Evolutionary conservation across 805 yeast genomes (phyloP).

Genomic region (Suhomyces xylopsoci): DNA sequence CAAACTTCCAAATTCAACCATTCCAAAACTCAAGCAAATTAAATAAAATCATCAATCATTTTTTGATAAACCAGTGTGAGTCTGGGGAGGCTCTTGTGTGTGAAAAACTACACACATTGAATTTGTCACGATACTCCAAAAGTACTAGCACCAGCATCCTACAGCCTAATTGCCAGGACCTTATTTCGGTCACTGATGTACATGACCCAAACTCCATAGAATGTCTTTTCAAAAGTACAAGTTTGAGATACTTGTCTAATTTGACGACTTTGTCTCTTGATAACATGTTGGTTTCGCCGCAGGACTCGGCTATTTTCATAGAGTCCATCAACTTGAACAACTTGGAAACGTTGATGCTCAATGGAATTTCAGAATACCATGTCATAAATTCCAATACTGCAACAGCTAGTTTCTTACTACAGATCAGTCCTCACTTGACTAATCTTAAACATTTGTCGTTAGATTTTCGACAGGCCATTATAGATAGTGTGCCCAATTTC

Average conservation of each 20-base stretch:
- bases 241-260: slow-evolving; percentile 11
- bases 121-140: slow-evolving; percentile 19
- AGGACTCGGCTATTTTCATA: slow-evolving; percentile 19
- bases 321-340: slow-evolving; percentile 17
- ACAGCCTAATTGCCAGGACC: slow-evolving; percentile 16
- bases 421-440: slow-evolving; percentile 22
- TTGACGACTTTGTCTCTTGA: slow-evolving; percentile 22
- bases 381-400: slow-evolving; percentile 5
- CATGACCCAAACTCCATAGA: slow-evolving; percentile 5
- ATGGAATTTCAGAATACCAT: slow-evolving; percentile 36
- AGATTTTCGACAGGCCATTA: slow-evolving; percentile 40
- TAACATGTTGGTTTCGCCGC: slow-evolving; percentile 19
- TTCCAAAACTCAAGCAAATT: slow-evolving; percentile 25
- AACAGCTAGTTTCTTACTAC: slow-evolving; percentile 22
- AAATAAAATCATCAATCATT: slow-evolving; percentile 15
- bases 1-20: slow-evolving; percentile 33
- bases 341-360: slow-evolving; percentile 28
- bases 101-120: slow-evolving; percentile 13
- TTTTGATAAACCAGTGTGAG: slow-evolving; percentile 8
- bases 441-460: slow-evolving; percentile 27
- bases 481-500: slow-evolving; percentile 41
- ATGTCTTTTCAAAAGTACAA: slow-evolving; percentile 10
- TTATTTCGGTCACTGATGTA: slow-evolving; percentile 11
- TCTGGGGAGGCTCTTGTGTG: slow-evolving; percentile 6
- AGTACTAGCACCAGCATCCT: slow-evolving; percentile 6